Evolutionary conservation across 148 eudicot species (phyloP), one percentile per base, ranked within the genome.

Genomic region (Gaultheria prostrata): DNA sequence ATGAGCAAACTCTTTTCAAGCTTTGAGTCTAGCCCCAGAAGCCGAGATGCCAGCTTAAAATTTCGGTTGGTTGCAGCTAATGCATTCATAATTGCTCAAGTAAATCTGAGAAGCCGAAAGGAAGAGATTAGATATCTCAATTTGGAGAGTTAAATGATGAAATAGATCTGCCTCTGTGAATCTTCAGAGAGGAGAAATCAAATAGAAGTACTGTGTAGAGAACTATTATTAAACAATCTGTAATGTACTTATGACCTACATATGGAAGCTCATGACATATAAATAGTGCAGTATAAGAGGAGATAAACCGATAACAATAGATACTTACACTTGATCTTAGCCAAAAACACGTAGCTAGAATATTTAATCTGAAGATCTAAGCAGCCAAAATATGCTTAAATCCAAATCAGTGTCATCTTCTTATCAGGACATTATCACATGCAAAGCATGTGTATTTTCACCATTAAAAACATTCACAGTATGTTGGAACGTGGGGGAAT

Each of bases 51-150:
- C 18, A 87, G 92, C 91, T 86, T 93, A 84, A 95, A 97, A 79
- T 97, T 97, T 83, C 99, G 86, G 89, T 95, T 97, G 76, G 99
- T 97, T 76, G 99, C 99, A 53, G 97, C 98, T 78, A 97, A 93
- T 35, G 99, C 99, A 77, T 97, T 97, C 99, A 97, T 97, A 82
- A 54, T 87, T 89, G 83, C 33, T 81, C 85, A 30, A 43, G 24
- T 43, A 82, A 70, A 5, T 82, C 83, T 86, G 84, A 78, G 70
- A 63, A 67, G 54, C 32, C 72, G 57, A 83, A 61, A 8, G 30
- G 30, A 70, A 79, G 53, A 39, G 28, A 73, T 80, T 13, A 21
- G 76, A 20, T 49, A 45, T 81, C 76, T 70, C 61, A 32, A 8
- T 26, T 63, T 9, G 24, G 12, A 35, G 28, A 15, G 57, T 18